Conservation (phyloP, 441 rosid genomes). For the Erysimum pusillum region DNA sequence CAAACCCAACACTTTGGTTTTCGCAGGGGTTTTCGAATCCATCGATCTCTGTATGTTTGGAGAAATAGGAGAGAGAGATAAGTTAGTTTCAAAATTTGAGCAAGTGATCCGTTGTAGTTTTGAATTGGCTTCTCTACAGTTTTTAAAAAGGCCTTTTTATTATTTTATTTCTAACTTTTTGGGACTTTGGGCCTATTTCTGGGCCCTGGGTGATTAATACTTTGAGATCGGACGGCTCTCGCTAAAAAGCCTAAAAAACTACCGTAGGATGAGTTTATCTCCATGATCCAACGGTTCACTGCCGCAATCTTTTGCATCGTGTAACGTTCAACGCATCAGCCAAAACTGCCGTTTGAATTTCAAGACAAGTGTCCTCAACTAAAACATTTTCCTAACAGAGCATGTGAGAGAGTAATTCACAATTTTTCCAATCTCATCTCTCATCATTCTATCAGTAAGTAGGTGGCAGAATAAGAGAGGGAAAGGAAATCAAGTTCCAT, state of each 20-base stretch:
- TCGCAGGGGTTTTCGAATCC: constrained; percentile 43
- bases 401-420: background rate
- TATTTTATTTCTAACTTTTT: background rate
- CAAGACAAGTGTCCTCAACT: too few species aligned
- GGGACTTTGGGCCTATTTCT: background rate
- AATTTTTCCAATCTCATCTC: too few species aligned
- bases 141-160: background rate
- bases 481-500: too few species aligned
- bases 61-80: constrained; percentile 13
- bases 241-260: background rate
- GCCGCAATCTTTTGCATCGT: too few species aligned
- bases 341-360: too few species aligned
- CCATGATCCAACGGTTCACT: background rate
- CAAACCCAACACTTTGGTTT: constrained; percentile 27
- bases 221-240: background rate
- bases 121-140: background rate
- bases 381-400: background rate
- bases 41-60: constrained; percentile 7
- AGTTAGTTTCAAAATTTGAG: constrained; percentile 12
- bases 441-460: too few species aligned
- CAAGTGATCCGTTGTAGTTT: constrained; percentile 19
- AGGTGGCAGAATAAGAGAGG: too few species aligned
- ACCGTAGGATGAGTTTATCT: background rate
- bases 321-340: too few species aligned
- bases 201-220: background rate